A percentile compares a stretch with the other conserved stretches of the same genome.
Evolutionary conservation across 176 grass and related monocot species (phyloP).

Genomic region (Phoenix roebelenii): DNA sequence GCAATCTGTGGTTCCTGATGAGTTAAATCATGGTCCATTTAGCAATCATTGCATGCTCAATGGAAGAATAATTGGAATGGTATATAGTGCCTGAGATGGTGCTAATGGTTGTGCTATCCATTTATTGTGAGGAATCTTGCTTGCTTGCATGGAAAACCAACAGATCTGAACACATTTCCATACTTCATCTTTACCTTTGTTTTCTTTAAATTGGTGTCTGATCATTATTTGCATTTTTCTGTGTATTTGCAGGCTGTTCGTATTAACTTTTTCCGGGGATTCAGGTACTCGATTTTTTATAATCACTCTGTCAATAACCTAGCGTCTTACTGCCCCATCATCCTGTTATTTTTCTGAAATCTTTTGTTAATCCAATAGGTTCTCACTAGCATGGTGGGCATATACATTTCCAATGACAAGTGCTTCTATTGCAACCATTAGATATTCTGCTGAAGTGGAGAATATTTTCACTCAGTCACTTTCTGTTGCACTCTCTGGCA

Average conservation of each 20-base stretch:
- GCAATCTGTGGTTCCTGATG: too few species aligned
- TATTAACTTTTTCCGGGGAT: conserved; percentile 80
- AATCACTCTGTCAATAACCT: background rate
- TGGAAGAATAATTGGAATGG: too few species aligned
- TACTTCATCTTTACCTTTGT: too few species aligned
- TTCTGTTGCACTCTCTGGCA: conserved; percentile 42
- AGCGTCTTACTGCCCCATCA: background rate
- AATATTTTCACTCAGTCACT: conserved; percentile 57
- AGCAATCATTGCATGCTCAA: too few species aligned
- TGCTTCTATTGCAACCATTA: conserved; percentile 60
- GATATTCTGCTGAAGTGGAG: conserved; percentile 70
- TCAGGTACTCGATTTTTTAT: conserved; percentile 24
- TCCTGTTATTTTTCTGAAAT: background rate
- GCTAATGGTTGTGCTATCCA: too few species aligned
- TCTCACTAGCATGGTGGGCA: conserved; percentile 94
- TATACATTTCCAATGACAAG: conserved; percentile 95
- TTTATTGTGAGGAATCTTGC: too few species aligned
- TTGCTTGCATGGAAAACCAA: too few species aligned
- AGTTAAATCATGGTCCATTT: too few species aligned
- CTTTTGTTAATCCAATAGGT: conserved; percentile 16
- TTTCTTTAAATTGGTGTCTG: background rate
- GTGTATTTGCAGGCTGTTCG: conserved; percentile 42
- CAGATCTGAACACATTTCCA: too few species aligned
- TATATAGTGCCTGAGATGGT: too few species aligned
- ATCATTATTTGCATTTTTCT: background rate